Evolutionary conservation across 257 asterid genomes (phyloP).

Genomic region (Cynanchum wilfordii): DNA sequence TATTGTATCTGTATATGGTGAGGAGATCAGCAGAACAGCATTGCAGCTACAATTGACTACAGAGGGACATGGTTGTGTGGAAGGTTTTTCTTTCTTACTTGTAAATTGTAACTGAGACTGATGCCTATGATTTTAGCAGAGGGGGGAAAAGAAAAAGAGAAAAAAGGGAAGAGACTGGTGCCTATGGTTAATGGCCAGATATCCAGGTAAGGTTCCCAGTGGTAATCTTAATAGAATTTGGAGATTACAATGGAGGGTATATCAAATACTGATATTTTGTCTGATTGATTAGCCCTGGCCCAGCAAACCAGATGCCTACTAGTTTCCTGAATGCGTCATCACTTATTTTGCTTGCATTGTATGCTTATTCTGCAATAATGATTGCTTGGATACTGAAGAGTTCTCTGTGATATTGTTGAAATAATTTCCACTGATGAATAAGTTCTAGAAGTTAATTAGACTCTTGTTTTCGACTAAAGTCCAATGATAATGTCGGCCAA

Average conservation of each 20-base stretch:
- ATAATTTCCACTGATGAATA: neutral
- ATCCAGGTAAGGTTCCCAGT: neutral
- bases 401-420: neutral
- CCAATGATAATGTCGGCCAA: neutral
- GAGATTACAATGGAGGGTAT: neutral
- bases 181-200: neutral
- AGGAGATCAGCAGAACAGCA: neutral
- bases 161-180: neutral
- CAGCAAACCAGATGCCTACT: neutral
- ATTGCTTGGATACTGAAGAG: neutral
- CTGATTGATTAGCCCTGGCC: neutral
- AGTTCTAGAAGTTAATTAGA: neutral
- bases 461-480: neutral
- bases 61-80: neutral
- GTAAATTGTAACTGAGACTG: neutral
- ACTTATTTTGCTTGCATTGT: neutral
- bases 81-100: conserved; percentile 1
- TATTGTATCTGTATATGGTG: neutral
- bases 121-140: neutral
- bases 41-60: neutral
- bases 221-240: neutral
- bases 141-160: too few relatives aligned
- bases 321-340: neutral
- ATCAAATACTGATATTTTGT: neutral
- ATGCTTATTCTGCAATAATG: neutral